Conservation (phyloP, 306 rosid genomes). For the Ammopiptanthus mongolicus region DNA sequence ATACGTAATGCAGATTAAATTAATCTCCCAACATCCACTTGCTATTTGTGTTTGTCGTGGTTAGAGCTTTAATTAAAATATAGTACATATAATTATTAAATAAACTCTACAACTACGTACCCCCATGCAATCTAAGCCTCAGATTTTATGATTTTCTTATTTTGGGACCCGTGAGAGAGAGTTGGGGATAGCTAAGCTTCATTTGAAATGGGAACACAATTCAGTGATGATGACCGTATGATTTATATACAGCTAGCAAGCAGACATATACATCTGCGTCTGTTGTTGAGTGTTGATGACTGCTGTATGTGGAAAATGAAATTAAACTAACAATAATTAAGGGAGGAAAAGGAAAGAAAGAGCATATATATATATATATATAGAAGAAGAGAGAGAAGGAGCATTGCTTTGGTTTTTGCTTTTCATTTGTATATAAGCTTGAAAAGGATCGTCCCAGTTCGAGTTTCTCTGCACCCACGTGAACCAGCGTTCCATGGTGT, state of each 20-base stretch:
- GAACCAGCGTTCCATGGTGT: slow-evolving; percentile 36
- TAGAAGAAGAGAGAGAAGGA: neutral
- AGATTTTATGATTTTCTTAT: slow-evolving; percentile 27
- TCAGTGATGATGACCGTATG: slow-evolving; percentile 23
- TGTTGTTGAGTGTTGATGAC: neutral
- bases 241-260: slow-evolving; percentile 23
- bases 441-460: slow-evolving; percentile 16
- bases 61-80: slow-evolving; percentile 1
- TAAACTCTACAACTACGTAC: neutral
- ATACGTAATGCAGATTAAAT: neutral
- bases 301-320: neutral
- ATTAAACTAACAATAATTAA: neutral
- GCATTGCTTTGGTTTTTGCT: neutral
- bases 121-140: slow-evolving; percentile 32
- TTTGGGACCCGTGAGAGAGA: slow-evolving; percentile 18
- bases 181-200: slow-evolving; percentile 9
- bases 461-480: slow-evolving; percentile 52
- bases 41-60: neutral
- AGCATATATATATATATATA: too few relatives aligned
- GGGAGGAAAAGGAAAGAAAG: neutral
- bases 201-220: slow-evolving; percentile 19
- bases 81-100: neutral
- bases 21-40: slow-evolving; percentile 10
- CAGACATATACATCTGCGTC: slow-evolving; percentile 14
- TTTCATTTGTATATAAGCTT: neutral